phyloP scores from a whole-genome alignment of 257 asterid species.

The Paulownia fortunei region DNA sequence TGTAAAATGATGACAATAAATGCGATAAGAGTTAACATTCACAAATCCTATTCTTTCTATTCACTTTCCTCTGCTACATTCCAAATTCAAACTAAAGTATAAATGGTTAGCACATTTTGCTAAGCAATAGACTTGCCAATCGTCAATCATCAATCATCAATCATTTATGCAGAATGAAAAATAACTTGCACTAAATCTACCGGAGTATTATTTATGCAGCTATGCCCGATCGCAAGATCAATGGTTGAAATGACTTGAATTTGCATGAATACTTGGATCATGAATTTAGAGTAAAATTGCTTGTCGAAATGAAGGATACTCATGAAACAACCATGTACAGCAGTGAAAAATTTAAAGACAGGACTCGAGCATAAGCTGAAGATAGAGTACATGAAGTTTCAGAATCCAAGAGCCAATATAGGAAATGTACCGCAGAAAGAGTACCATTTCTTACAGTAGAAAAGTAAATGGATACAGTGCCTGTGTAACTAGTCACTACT shows the following conservation, averaged over 20 bases:
- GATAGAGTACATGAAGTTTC: not conserved
- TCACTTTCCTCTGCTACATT: no score
- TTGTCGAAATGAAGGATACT: not conserved
- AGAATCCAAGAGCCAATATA: not conserved
- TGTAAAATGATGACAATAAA: no score
- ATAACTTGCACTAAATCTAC: no score
- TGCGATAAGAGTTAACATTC: no score
- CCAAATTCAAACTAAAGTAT: no score
- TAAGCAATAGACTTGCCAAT: no score
- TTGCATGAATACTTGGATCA: not conserved
- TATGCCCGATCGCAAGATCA: not conserved
- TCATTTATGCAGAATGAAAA: no score
- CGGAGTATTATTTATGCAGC: not conserved
- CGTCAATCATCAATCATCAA: no score
- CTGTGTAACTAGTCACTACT: not conserved
- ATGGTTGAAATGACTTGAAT: not conserved
- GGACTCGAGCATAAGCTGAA: not conserved
- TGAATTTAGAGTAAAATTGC: not conserved
- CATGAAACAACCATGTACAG: not conserved
- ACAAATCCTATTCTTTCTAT: no score
- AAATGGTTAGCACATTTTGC: no score
- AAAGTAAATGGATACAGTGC: slow-evolving; percentile 4
- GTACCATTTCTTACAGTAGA: slow-evolving; percentile 21
- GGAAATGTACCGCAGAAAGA: not conserved
- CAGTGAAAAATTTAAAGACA: not conserved